A percentile compares a stretch with the other conserved stretches of the same genome.
These are phyloP conservation scores for Halophytophthora batemanensis DNA, from an alignment of 352 stramenopile species.

Conservation along the genomic window DNA sequence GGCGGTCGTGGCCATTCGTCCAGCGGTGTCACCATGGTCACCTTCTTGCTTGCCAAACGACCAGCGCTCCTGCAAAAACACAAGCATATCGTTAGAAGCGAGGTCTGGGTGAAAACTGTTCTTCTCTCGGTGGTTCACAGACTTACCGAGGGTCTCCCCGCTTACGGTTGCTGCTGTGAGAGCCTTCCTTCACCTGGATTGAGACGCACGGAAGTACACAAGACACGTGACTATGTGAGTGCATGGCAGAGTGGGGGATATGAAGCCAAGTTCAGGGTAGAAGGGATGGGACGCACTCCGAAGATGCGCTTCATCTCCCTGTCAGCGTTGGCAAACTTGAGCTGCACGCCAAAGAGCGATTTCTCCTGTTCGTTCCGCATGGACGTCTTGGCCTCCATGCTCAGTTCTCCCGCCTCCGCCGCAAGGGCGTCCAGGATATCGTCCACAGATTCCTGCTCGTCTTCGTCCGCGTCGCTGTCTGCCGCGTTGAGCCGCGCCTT, in stretches of 20 bases:
- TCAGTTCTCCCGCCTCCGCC: conserved; percentile 36
- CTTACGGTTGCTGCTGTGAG: conserved; percentile 39
- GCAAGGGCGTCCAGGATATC: conserved; percentile 64
- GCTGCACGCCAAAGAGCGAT: conserved; percentile 60
- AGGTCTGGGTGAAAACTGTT: neutral
- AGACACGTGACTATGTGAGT: neutral
- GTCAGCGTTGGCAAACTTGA: conserved; percentile 79
- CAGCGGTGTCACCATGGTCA: conserved; percentile 69
- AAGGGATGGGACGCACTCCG: conserved; percentile 33
- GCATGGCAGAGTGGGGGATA: neutral
- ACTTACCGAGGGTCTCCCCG: conserved; percentile 57
- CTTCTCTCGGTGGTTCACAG: neutral
- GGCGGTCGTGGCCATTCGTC: conserved; percentile 84
- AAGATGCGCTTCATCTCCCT: conserved; percentile 90
- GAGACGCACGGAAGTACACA: neutral
- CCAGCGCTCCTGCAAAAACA: conserved; percentile 40
- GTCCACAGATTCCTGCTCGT: conserved; percentile 45
- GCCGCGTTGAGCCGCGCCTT: conserved; percentile 17
- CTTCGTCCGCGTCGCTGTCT: conserved; percentile 19
- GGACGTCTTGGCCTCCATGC: conserved; percentile 30
- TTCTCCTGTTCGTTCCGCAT: conserved; percentile 45
- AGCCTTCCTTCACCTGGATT: conserved; percentile 58
- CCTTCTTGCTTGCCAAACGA: conserved; percentile 65
- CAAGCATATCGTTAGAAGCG: neutral
- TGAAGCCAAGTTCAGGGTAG: neutral